Percentiles rank a stretch among this genome's conserved stretches.
Conservation (phyloP, 2,329 filamentous ascomycete species). For the Ceratocystis papillata region DNA sequence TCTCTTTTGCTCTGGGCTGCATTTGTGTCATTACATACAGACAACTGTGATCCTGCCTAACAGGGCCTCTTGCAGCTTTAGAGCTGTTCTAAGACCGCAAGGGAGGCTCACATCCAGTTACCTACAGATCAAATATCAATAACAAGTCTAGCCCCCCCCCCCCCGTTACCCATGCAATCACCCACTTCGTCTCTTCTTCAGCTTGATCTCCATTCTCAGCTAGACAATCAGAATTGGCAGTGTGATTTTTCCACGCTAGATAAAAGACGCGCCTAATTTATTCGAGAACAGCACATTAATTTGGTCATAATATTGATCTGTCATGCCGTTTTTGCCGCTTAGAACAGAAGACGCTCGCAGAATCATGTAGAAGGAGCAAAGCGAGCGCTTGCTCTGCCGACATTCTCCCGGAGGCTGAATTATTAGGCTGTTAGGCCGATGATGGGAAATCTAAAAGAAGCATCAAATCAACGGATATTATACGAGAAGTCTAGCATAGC, state of each 20-base stretch:
- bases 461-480: neutral
- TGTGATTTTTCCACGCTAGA: too few species aligned
- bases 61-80: neutral
- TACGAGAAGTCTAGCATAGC: too few species aligned
- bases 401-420: neutral
- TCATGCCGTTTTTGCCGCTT: neutral
- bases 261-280: neutral
- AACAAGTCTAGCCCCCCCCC: neutral
- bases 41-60: neutral
- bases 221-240: too few species aligned
- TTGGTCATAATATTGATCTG: neutral
- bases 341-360: neutral
- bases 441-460: neutral
- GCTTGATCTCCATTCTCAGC: too few species aligned
- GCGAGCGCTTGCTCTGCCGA: neutral
- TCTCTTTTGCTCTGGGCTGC: neutral
- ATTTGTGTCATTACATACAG: neutral
- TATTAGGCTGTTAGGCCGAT: neutral
- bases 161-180: neutral
- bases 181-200: too few species aligned
- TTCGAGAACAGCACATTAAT: neutral
- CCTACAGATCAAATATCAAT: neutral
- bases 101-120: neutral
- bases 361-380: conserved; percentile 1
- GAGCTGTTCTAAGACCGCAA: neutral